phyloP scores from a whole-genome alignment of 2,329 filamentous ascomycete species.

The Colletotrichum sp. region DNA sequence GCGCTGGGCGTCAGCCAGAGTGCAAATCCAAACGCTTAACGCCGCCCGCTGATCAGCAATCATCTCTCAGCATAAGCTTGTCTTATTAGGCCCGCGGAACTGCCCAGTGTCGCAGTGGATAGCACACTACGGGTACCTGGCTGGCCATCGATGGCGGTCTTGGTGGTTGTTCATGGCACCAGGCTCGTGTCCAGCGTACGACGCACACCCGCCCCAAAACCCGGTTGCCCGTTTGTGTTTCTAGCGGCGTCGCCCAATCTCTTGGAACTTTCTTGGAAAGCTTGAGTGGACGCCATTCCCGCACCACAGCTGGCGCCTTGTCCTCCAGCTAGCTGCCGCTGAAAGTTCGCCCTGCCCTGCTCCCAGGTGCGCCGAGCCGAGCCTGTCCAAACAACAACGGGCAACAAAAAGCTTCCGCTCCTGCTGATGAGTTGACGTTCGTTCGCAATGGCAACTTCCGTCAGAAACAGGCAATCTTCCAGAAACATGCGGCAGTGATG shows the following conservation, averaged over 20 bases:
- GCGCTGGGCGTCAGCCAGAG: not conserved
- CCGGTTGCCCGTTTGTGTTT: conserved; percentile 6
- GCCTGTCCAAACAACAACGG: not conserved
- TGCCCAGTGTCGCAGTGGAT: not conserved
- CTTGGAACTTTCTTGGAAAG: conserved; percentile 24
- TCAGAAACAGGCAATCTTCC: conserved; percentile 7
- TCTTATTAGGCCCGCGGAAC: not conserved
- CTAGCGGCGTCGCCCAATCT: conserved; percentile 23
- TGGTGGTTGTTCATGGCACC: not conserved
- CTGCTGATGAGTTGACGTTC: not conserved
- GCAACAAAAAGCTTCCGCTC: not conserved
- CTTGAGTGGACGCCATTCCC: conserved; percentile 22
- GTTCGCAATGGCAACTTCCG: not conserved
- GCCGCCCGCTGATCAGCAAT: not conserved
- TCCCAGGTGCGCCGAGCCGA: not conserved
- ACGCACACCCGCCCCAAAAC: not conserved
- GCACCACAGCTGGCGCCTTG: conserved; percentile 15
- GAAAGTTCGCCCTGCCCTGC: conserved; percentile 6
- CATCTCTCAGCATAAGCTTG: not conserved
- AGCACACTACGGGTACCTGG: not conserved
- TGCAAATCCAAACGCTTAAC: not conserved
- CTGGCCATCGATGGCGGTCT: not conserved
- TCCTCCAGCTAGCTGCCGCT: conserved; percentile 7
- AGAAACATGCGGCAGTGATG: not conserved
- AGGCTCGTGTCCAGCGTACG: not conserved